These are phyloP conservation scores for Albugo candida DNA, from an alignment of 352 stramenopile species.

Conservation along the genomic window DNA sequence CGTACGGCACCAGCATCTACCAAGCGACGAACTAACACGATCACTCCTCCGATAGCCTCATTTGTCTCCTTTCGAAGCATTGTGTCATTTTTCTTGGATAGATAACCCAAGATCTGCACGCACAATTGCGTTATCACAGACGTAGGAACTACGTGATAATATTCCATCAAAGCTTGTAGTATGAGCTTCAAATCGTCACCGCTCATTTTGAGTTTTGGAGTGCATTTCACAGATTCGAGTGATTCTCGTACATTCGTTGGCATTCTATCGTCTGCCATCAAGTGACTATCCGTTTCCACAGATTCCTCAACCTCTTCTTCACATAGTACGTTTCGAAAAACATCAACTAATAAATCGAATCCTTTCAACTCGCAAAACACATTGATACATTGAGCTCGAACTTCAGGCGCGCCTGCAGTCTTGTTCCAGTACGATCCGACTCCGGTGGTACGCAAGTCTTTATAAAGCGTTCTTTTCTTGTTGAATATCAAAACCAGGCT, in stretches of 20 bases:
- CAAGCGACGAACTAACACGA: conserved; percentile 54
- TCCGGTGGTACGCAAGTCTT: conserved; percentile 71
- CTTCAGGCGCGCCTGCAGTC: conserved; percentile 52
- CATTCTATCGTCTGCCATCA: no score
- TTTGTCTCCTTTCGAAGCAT: conserved; percentile 75
- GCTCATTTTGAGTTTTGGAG: conserved; percentile 22
- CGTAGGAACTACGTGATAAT: conserved; percentile 40
- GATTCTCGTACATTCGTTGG: no score
- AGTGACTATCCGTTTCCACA: no score
- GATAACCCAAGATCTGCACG: conserved; percentile 66
- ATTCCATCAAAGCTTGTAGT: conserved; percentile 61
- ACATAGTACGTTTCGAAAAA: conserved; percentile 29
- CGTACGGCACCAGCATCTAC: conserved; percentile 39
- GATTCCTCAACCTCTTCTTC: conserved; percentile 16
- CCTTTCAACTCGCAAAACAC: conserved; percentile 67
- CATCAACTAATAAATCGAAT: conserved; percentile 50
- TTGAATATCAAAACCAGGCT: conserved; percentile 72
- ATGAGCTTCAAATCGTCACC: conserved; percentile 66
- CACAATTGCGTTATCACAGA: conserved; percentile 40
- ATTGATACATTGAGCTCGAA: conserved; percentile 64
- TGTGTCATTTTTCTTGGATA: conserved; percentile 51
- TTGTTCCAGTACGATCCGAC: conserved; percentile 84
- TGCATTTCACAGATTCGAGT: neutral
- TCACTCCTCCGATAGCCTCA: conserved; percentile 59
- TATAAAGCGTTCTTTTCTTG: conserved; percentile 83